Evolutionary conservation across 495 filamentous ascomycete species (phyloP), one percentile per base, ranked within the genome.

Genomic region (Hyaloscypha hepaticicola): DNA sequence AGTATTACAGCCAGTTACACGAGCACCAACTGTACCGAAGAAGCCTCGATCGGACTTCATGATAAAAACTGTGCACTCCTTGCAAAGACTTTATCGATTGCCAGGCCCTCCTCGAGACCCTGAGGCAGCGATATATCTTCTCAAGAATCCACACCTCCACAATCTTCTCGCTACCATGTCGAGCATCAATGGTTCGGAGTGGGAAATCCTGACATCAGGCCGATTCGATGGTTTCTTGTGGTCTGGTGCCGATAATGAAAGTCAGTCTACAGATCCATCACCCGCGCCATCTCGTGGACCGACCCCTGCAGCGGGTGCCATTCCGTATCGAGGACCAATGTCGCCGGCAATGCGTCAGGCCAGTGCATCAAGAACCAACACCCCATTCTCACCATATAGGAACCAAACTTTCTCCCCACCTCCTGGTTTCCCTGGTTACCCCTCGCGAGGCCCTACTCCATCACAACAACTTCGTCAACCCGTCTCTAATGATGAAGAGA

Each of bases 181-280:
- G 21, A 88, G 89, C 45, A 92, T 99, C 71, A 92, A 85, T 68
- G 82, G 88, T 28, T 87, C 86, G 19, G 96, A 99, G 73, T 97
- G 96, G 93, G 96, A 99, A 45, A 93, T 99, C 49, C 84, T 99
- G 31, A 91, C 89, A 28, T 97, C 94, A 0, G 96, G 96, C 27
- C 91, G 94, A 41, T 98, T 99, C 71, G 95, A 99, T 72, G 94
- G 94, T 5, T 98, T 99, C 78, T 84, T 99, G 22, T 95, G 93
- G 85, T 93, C 90, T 50, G 93, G 93, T n/a, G 91, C 90, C 33
- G 93, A 96, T 69, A 83, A 84, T 61, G 67, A 78, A 33, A n/a
- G n/a, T 26, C 53, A 57, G 16, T 70, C 81, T 50, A 74, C 74
- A 28, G 71, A 72, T 51, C 65, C 72, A 24, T 77, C 76, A n/a